These are phyloP conservation scores for Microbotryomycetes sp. DNA, from an alignment of 1,284 basidiomycete genomes.

Conservation along the genomic window DNA sequence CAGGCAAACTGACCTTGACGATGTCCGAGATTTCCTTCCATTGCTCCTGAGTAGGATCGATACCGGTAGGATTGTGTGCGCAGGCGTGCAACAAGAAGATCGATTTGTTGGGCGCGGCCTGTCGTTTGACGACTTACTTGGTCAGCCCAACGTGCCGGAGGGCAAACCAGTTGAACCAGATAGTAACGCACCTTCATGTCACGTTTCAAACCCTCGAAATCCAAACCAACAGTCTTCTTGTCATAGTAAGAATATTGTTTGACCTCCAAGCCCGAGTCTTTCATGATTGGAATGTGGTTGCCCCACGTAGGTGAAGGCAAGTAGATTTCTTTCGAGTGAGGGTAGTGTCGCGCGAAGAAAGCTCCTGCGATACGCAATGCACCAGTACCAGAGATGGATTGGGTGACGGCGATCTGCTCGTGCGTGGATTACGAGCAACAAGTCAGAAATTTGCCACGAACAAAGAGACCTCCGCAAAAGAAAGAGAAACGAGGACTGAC, in stretches of 20 bases:
- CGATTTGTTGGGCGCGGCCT: slow-evolving; percentile 48
- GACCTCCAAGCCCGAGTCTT: slow-evolving; percentile 89
- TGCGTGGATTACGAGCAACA: not conserved
- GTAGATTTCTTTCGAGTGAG: slow-evolving; percentile 82
- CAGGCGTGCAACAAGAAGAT: slow-evolving; percentile 52
- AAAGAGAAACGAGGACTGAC: slow-evolving; percentile 56
- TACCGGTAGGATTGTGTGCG: slow-evolving; percentile 49
- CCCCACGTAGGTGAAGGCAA: slow-evolving; percentile 95
- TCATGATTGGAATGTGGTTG: slow-evolving; percentile 70
- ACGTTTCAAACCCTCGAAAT: slow-evolving; percentile 68
- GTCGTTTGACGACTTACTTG: no score
- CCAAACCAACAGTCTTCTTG: slow-evolving; percentile 79
- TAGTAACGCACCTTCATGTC: slow-evolving; percentile 50
- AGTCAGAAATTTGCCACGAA: not conserved
- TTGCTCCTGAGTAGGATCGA: slow-evolving; percentile 69
- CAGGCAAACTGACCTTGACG: slow-evolving; percentile 46
- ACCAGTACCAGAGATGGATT: slow-evolving; percentile 97
- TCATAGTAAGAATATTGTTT: slow-evolving; percentile 90
- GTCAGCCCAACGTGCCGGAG: no score
- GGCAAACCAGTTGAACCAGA: not conserved
- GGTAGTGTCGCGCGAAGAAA: slow-evolving; percentile 86
- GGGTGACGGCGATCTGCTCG: slow-evolving; percentile 74
- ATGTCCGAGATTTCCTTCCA: slow-evolving; percentile 76
- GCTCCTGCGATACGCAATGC: slow-evolving; percentile 93
- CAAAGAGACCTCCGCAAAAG: no score